phyloP scores from a whole-genome alignment of 2,329 filamentous ascomycete species.

The Fusarium tupiense region DNA sequence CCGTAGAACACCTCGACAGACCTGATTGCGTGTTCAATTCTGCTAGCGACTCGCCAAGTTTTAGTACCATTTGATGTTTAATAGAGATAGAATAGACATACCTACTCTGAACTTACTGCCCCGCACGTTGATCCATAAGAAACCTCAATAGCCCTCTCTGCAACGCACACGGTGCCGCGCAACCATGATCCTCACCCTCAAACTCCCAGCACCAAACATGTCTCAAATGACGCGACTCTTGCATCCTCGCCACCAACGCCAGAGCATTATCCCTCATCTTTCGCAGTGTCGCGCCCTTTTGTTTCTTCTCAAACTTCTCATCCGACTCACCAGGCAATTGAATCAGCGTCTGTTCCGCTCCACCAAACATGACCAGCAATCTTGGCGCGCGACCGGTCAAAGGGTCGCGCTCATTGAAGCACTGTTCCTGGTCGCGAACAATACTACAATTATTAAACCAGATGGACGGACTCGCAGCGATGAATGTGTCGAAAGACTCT shows the following conservation, averaged over 20 bases:
- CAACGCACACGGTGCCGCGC: constrained; percentile 33
- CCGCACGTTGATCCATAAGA: constrained; percentile 17
- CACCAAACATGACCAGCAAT: constrained; percentile 48
- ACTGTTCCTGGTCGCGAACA: constrained; percentile 43
- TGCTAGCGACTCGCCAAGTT: not conserved
- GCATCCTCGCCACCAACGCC: constrained; percentile 34
- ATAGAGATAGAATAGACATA: not conserved
- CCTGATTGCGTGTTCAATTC: not conserved
- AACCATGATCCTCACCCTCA: constrained; percentile 41
- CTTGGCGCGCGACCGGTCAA: constrained; percentile 35
- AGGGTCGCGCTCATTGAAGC: constrained; percentile 32
- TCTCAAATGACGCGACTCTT: constrained; percentile 24
- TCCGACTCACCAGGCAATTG: constrained; percentile 43
- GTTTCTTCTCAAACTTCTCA: constrained; percentile 44
- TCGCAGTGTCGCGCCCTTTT: constrained; percentile 26
- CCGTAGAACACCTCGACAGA: not conserved
- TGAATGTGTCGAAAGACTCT: constrained; percentile 54
- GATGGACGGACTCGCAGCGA: constrained; percentile 58
- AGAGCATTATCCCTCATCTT: constrained; percentile 39
- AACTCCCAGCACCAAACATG: constrained; percentile 41
- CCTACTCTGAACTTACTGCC: not conserved
- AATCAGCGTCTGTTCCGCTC: constrained; percentile 45
- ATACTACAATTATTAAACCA: constrained; percentile 58
- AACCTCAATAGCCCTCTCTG: constrained; percentile 38
- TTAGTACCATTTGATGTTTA: not conserved